phyloP scores from a whole-genome alignment of 2,329 filamentous ascomycete genomes.

The Stachybotrys echinatus region DNA sequence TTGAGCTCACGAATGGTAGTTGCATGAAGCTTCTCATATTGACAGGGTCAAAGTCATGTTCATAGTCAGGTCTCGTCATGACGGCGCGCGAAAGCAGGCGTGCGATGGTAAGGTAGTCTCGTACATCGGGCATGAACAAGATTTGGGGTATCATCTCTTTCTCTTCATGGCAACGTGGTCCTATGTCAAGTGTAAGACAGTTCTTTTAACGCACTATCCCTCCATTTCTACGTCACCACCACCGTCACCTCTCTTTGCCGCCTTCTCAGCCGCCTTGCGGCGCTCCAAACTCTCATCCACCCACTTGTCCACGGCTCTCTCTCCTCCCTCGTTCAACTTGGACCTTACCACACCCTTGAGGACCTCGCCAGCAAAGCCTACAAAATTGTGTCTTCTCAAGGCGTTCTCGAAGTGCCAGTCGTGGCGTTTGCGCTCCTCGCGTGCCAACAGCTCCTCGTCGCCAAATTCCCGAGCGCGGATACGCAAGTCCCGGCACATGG shows the following conservation, averaged over 20 bases:
- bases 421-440: slow-evolving; percentile 76
- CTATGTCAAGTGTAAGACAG: neutral
- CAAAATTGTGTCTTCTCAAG: slow-evolving; percentile 87
- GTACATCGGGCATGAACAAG: neutral
- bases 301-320: slow-evolving; percentile 66
- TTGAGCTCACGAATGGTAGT: no score
- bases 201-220: slow-evolving; percentile 6
- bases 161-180: neutral
- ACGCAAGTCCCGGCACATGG: slow-evolving; percentile 81
- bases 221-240: slow-evolving; percentile 38
- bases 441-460: slow-evolving; percentile 69
- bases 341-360: slow-evolving; percentile 75
- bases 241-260: slow-evolving; percentile 19
- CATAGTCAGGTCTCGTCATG: neutral
- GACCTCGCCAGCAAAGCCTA: slow-evolving; percentile 88
- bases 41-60: no score
- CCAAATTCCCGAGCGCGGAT: slow-evolving; percentile 74
- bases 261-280: slow-evolving; percentile 36
- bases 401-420: slow-evolving; percentile 96
- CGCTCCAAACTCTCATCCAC: slow-evolving; percentile 60
- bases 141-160: neutral
- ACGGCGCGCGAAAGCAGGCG: neutral
- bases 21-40: no score
- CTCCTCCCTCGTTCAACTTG: slow-evolving; percentile 64
- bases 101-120: neutral